Conservation (phyloP, 2,329 filamentous ascomycete genomes). For the Claviceps digitariae region DNA sequence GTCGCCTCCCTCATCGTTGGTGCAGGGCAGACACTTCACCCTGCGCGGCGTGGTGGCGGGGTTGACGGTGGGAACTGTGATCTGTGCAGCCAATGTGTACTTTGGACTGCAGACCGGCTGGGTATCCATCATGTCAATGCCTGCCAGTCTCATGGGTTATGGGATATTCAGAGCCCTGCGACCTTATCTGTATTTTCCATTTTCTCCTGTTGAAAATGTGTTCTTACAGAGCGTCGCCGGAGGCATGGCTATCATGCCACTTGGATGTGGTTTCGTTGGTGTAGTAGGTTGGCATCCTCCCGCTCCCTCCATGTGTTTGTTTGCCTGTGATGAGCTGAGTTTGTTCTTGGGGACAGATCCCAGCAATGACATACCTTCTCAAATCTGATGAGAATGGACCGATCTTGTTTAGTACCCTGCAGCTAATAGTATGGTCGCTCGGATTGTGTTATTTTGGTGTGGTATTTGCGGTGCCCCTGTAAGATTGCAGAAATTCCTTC, state of each 20-base stretch:
- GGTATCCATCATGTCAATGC: slow-evolving; percentile 87
- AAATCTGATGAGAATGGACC: slow-evolving; percentile 66
- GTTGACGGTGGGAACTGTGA: slow-evolving; percentile 71
- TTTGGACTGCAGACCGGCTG: slow-evolving; percentile 82
- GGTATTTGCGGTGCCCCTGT: slow-evolving; percentile 84
- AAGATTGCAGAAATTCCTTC: slow-evolving; percentile 12
- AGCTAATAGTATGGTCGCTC: slow-evolving; percentile 78
- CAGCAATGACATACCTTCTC: slow-evolving; percentile 79
- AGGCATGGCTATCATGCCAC: slow-evolving; percentile 89
- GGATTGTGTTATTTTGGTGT: slow-evolving; percentile 95
- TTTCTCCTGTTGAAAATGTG: slow-evolving; percentile 92
- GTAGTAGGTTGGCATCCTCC: slow-evolving; percentile 37
- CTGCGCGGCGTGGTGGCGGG: slow-evolving; percentile 67
- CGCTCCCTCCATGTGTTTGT: background rate
- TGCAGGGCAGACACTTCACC: slow-evolving; percentile 62
- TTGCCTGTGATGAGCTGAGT: slow-evolving; percentile 3
- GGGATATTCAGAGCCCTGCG: slow-evolving; percentile 77
- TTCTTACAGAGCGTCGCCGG: slow-evolving; percentile 92
- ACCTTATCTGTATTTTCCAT: slow-evolving; percentile 61
- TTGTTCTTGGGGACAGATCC: slow-evolving; percentile 37
- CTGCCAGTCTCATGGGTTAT: slow-evolving; percentile 84
- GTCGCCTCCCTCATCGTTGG: slow-evolving; percentile 4
- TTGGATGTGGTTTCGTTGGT: slow-evolving; percentile 90
- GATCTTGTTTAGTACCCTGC: slow-evolving; percentile 55
- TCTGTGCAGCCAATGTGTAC: slow-evolving; percentile 96